A percentile compares a stretch with the other conserved stretches of the same genome.
Conservation (phyloP, 179 eudicot species). For the Carnegiea gigantea region DNA sequence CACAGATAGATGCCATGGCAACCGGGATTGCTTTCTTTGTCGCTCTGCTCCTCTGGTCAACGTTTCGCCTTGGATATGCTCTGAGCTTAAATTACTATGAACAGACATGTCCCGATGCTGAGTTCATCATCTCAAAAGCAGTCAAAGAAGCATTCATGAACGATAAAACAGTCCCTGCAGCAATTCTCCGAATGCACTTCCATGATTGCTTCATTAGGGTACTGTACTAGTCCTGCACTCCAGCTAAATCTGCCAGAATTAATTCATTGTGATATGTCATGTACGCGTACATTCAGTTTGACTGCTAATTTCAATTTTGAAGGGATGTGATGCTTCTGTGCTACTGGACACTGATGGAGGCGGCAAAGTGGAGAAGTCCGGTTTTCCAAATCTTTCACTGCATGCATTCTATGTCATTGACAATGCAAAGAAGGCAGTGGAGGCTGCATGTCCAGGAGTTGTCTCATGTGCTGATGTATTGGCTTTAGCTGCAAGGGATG, state of each 20-base stretch:
- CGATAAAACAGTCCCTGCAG: constrained; percentile 64
- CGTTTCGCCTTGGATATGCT: constrained; percentile 31
- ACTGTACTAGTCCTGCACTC: neutral
- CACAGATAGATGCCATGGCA: constrained; percentile 33
- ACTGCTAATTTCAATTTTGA: neutral
- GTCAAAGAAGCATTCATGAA: constrained; percentile 36
- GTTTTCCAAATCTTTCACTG: constrained; percentile 70
- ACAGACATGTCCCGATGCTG: constrained; percentile 55
- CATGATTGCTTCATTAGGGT: constrained; percentile 72
- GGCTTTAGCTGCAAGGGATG: constrained; percentile 70
- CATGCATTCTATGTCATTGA: constrained; percentile 81
- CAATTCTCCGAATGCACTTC: constrained; percentile 74
- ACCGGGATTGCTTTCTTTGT: constrained; percentile 26
- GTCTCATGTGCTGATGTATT: constrained; percentile 85
- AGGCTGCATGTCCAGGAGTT: constrained; percentile 60
- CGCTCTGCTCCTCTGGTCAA: constrained; percentile 31
- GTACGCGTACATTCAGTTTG: neutral
- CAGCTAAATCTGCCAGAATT: neutral
- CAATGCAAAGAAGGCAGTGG: constrained; percentile 56
- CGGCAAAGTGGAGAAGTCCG: constrained; percentile 67
- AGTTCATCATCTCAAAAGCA: constrained; percentile 36
- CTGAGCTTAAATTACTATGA: constrained; percentile 58
- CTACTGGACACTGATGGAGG: constrained; percentile 52
- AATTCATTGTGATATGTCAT: neutral
- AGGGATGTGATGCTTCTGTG: constrained; percentile 95